A percentile compares a stretch with the other conserved stretches of the same genome.
These are phyloP conservation scores for Rosellinia necatrix DNA, from an alignment of 2,329 filamentous ascomycete species.

Conservation along the genomic window DNA sequence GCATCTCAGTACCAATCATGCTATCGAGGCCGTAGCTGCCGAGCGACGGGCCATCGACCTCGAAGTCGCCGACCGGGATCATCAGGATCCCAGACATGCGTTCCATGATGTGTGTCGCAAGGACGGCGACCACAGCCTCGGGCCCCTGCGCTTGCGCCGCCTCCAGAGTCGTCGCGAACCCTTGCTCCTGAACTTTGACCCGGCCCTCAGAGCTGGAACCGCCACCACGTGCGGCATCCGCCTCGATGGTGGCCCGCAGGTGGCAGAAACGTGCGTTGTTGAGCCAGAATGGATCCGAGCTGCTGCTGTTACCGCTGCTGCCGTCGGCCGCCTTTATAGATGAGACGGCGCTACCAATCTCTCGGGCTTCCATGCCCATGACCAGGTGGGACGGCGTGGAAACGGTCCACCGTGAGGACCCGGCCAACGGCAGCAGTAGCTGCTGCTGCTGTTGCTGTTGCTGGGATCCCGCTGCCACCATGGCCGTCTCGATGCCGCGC, in stretches of 20 bases:
- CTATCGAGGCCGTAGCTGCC: constrained; percentile 43
- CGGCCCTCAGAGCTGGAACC: constrained; percentile 5
- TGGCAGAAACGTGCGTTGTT: constrained; percentile 34
- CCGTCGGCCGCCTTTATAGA: constrained; percentile 23
- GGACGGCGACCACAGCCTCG: constrained; percentile 11
- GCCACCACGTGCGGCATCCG: constrained; percentile 14
- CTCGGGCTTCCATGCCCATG: constrained; percentile 29
- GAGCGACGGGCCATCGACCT: constrained; percentile 32
- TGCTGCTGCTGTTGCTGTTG: no score
- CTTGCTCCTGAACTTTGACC: constrained; percentile 22
- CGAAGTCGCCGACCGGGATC: constrained; percentile 29
- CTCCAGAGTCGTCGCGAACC: constrained; percentile 21
- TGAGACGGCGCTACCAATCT: constrained; percentile 16
- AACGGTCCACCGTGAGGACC: background rate
- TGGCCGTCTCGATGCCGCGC: constrained; percentile 33
- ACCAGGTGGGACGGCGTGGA: constrained; percentile 17
- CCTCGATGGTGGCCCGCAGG: constrained; percentile 26
- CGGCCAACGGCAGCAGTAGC: no score
- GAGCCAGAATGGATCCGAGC: constrained; percentile 34
- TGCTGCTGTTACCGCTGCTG: no score
- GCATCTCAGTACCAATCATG: constrained; percentile 44
- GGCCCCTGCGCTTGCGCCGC: constrained; percentile 20
- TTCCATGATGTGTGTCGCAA: constrained; percentile 27
- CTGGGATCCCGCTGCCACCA: constrained; percentile 28
- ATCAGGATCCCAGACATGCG: constrained; percentile 33